These are phyloP conservation scores for Ceratopteris richardii DNA, from an alignment of 75 land plant genomes.

Conservation along the genomic window DNA sequence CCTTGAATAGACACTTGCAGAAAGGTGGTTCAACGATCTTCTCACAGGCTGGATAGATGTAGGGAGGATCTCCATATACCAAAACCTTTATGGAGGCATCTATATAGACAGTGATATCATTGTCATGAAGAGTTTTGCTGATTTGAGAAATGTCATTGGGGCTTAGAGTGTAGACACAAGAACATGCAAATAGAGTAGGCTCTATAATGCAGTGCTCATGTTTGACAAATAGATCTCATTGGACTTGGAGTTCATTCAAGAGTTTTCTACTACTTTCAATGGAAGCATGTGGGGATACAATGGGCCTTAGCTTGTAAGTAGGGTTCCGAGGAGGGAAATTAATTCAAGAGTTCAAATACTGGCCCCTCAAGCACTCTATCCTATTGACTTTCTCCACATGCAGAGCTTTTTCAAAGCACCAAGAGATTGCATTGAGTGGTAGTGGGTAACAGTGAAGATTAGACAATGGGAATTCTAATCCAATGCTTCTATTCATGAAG, in stretches of 20 bases:
- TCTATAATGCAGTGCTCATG: conserved; percentile 65
- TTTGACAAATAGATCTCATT: conserved; percentile 57
- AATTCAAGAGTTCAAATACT: conserved; percentile 25
- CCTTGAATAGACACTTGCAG: conserved; percentile 40
- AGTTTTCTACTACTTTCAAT: conserved; percentile 55
- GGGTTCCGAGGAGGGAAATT: conserved; percentile 21
- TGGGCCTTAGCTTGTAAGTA: conserved; percentile 72
- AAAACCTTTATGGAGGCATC: conserved; percentile 68
- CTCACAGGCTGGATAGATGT: conserved; percentile 38
- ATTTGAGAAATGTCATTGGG: conserved; percentile 42
- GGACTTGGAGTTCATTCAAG: conserved; percentile 42
- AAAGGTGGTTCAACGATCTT: conserved; percentile 38
- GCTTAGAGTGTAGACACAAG: conserved; percentile 37
- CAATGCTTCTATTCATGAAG: too few relatives aligned
- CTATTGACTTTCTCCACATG: conserved; percentile 64
- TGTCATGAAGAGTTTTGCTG: conserved; percentile 25
- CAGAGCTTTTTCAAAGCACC: conserved; percentile 33
- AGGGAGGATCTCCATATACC: conserved; percentile 53
- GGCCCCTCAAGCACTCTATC: conserved; percentile 64
- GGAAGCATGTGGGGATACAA: conserved; percentile 88
- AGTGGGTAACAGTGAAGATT: conserved; percentile 48
- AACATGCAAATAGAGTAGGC: conserved; percentile 45
- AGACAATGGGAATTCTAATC: too few relatives aligned
- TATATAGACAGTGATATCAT: conserved; percentile 59
- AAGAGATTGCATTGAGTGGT: neutral